Conservation (phyloP, 805 yeast genomes). For the Torulaspora maleeae region DNA sequence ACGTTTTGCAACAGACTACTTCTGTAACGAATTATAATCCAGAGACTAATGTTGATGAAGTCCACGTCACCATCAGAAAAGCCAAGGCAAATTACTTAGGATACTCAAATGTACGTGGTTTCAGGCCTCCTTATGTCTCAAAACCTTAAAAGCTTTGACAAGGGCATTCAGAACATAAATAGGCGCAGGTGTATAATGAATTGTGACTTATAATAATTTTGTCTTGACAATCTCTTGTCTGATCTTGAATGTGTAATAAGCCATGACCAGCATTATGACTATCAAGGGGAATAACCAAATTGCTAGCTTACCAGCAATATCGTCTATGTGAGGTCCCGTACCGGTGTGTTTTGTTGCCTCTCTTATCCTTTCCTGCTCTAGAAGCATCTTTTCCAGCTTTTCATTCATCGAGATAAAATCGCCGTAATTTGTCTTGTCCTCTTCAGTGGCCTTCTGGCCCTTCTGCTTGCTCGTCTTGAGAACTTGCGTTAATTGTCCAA, state of each 20-base stretch:
- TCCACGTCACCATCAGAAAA: constrained; percentile 40
- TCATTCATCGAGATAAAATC: constrained; percentile 30
- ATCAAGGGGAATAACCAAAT: constrained; percentile 33
- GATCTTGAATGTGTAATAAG: constrained; percentile 34
- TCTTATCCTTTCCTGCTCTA: constrained; percentile 32
- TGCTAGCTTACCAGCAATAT: constrained; percentile 27
- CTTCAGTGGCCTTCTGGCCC: constrained; percentile 7
- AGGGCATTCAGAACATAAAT: not conserved
- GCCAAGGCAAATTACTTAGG: constrained; percentile 49
- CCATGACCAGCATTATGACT: constrained; percentile 31
- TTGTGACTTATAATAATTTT: constrained; percentile 24
- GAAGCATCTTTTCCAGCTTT: constrained; percentile 29
- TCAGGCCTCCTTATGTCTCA: constrained; percentile 42
- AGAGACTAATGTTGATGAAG: constrained; percentile 40
- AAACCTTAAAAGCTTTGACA: constrained; percentile 4
- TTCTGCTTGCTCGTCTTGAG: not conserved
- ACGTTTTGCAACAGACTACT: constrained; percentile 30
- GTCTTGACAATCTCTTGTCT: constrained; percentile 36
- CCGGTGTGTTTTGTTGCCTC: constrained; percentile 20
- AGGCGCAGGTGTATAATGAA: not conserved
- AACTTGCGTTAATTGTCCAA: constrained; percentile 18
- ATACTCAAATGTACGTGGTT: constrained; percentile 42
- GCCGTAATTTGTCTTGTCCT: constrained; percentile 17
- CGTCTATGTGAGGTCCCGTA: constrained; percentile 32
- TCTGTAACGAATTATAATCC: constrained; percentile 37